Evolutionary conservation across 1,284 basidiomycete genomes (phyloP), one percentile per base, ranked within the genome.

Genomic region (Peniophora sp.): DNA sequence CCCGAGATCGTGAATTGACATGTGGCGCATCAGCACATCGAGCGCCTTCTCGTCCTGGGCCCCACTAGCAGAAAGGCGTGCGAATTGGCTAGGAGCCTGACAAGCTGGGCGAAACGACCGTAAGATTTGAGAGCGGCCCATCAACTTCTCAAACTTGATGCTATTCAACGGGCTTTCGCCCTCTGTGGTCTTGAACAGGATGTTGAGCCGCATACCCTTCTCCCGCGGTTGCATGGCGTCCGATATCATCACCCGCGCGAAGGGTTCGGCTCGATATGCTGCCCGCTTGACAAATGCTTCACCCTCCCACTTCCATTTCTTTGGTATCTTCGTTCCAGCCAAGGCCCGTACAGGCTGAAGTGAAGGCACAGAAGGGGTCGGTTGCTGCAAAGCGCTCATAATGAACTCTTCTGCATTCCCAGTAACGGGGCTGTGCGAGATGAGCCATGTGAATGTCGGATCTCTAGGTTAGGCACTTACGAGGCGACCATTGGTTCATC

Each of bases 231-330:
- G 70, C 9, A 69, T 69, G 1, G 70, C 56, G 42, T 82, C 75
- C 43, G 64, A 63, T 39, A 87, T 63, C 2, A 60, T 61, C 27
- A 78, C 68, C 35, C 73, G 65, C 60, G 81, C 83, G 0, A 81
- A 55, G 5, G 64, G 62, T 48, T 76, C 69, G 34, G 68, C 63
- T 20, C 61, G 63, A 22, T 65, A 63, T 14, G 52, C 55, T 15
- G 57, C 59, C 9, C 57, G 59, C 22, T 64, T 58, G 46, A 66
- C 58, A 56, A 62, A 63, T 18, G 68, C 54, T 22, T 68, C 64
- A 36, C 68, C 68, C 2, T 55, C 52, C 69, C 69, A 70, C 43
- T 64, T 64, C 60, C 63, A 70, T 44, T 68, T 68, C 58, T 64
- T 66, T 15, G 60, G 60, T 11, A 60, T 59, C 37, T 20, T 34